Conservation (phyloP, 108 stramenopile genomes). For the Fragilaria radians region DNA sequence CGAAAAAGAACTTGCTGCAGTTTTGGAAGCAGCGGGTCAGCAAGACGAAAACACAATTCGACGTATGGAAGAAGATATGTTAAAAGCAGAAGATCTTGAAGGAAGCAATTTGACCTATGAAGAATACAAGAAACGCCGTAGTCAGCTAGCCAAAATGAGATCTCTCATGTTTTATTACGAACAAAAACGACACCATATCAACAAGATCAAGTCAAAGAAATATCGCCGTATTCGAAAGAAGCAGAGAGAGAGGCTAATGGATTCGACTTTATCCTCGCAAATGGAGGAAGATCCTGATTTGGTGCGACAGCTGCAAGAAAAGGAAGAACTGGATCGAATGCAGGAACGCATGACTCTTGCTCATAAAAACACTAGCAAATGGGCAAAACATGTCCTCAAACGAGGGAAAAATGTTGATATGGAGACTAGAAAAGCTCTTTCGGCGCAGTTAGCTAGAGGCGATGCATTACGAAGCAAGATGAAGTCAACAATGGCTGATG, state of each 20-base stretch:
- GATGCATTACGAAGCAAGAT: conserved; percentile 85
- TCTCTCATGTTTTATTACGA: conserved; percentile 99
- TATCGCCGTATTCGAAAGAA: conserved; percentile 92
- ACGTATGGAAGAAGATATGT: conserved; percentile 42
- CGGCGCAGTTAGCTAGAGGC: conserved; percentile 78
- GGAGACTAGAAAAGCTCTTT: conserved; percentile 78
- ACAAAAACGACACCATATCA: conserved; percentile 95
- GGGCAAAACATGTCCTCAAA: conserved; percentile 88
- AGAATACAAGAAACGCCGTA: conserved; percentile 89
- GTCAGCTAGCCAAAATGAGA: conserved; percentile 91
- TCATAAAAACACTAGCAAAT: conserved; percentile 97
- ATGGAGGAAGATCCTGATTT: conserved; percentile 56
- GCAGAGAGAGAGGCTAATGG: conserved; percentile 72
- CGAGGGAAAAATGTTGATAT: conserved; percentile 79
- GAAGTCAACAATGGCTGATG: conserved; percentile 27
- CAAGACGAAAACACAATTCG: conserved; percentile 67
- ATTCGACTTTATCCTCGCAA: conserved; percentile 63
- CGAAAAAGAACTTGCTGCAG: conserved; percentile 84
- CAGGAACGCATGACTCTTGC: conserved; percentile 94
- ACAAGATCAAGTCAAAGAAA: conserved; percentile 99
- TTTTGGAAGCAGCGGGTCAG: conserved; percentile 80
- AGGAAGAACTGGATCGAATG: conserved; percentile 90
- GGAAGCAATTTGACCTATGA: conserved; percentile 76
- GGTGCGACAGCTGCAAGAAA: conserved; percentile 70
- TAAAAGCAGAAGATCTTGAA: conserved; percentile 73